Percentiles rank a stretch among this genome's conserved stretches.
Evolutionary conservation across 805 yeast genomes (phyloP).

Genomic region (Cyberlindnera mycetangii): DNA sequence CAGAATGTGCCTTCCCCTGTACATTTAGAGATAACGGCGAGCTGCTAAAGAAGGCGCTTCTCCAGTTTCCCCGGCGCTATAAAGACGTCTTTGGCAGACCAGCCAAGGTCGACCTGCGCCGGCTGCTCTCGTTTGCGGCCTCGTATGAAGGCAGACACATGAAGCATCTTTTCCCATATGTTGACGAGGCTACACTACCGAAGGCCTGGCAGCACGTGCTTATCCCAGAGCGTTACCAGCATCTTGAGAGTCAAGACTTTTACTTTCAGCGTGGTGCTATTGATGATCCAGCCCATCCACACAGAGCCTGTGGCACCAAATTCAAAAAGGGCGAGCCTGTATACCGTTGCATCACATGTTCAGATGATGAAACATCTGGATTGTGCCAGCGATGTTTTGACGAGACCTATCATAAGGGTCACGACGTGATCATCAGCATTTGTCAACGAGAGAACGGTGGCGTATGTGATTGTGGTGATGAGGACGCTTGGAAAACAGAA

Average conservation of each 20-base stretch:
- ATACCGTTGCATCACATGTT: constrained; percentile 72
- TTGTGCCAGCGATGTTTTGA: constrained; percentile 76
- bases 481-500: constrained; percentile 69
- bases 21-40: constrained; percentile 23
- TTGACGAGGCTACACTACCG: constrained; percentile 20
- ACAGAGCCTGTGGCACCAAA: constrained; percentile 70
- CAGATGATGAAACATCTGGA: constrained; percentile 80
- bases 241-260: constrained; percentile 20
- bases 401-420: constrained; percentile 67
- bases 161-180: constrained; percentile 36
- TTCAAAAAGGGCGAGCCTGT: constrained; percentile 80
- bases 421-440: constrained; percentile 62
- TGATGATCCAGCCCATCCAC: constrained; percentile 44
- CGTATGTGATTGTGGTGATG: constrained; percentile 74
- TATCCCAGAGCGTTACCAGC: constrained; percentile 25
- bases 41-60: constrained; percentile 32
- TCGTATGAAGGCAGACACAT: constrained; percentile 41
- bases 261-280: constrained; percentile 18
- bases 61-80: constrained; percentile 35
- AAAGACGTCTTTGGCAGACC: constrained; percentile 32
- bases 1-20: constrained; percentile 11
- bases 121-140: constrained; percentile 42
- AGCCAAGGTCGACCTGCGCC: constrained; percentile 35
- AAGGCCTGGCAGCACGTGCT: constrained; percentile 24
- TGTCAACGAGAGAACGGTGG: constrained; percentile 66